Base-by-base conservation (phyloP, 371 early-diverging fungal species). In the Mucor ambiguus region DNA sequence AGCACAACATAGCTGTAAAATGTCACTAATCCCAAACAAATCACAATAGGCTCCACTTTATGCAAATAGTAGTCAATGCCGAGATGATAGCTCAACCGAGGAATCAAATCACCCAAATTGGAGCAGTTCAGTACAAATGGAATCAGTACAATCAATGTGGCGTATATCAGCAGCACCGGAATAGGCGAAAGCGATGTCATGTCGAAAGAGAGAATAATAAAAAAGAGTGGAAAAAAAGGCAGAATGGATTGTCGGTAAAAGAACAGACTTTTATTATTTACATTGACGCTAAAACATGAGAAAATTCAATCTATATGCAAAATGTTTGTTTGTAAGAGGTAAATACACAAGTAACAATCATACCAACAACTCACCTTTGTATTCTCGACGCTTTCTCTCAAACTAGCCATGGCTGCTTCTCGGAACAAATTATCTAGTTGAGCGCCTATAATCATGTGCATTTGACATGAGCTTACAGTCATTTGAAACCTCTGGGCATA, bases 381-480 rank as follows among this genome's bases (percentile, higher is more conserved):
- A 54, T 77, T 83, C 29, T 79, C 46, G 52, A 87, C 76, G 71
- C 78, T 78, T 62, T 89, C 83, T 55, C 87, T 81, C 56, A 89
- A 72, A 61, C 86, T 76, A 14, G 78, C 79, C 75, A 89, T 69
- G 1, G 88, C 89, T 8, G 89, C 85, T 65, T 89, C 88, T 43
- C 87, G 78, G 55, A 88, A 85, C 9, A 89, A 59, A 69, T 86
- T 87, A 52, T 87, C 87, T 26, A 89, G 60, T 73, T 87, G 83
- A 2, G 89, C 88, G 26, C 84, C 85, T 81, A 35, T 35, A 37
- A 22, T 38, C 0, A 57, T 24, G 16, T 24, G 5, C 2, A 58
- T 4, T 28, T 29, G 16, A 48, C 24, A 11, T 52, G 43, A 32
- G 26, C 18, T 30, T 33, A 24, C 28, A 33, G 33, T 16, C 32